Base-by-base conservation (phyloP, 164 flowering plant genomes). In the Chimonanthus salicifolius region DNA sequence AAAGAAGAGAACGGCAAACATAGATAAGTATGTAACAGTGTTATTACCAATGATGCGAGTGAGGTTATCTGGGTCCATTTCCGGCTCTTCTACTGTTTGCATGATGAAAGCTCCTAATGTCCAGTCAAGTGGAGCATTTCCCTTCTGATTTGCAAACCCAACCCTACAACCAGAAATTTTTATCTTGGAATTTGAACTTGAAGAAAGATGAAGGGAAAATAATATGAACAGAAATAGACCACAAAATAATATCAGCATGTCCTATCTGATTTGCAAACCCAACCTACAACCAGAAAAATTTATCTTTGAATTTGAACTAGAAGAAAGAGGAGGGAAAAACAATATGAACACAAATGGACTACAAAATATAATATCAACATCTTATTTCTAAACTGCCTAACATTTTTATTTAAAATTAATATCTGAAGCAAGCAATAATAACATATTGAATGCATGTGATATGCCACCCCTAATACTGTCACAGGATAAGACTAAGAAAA, bases 71-170 rank as follows among this genome's bases (percentile, higher is more conserved):
- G 79, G 67, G 48, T 75, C 84, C 15, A 47, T 58, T 51, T 83
- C 81, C 2, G 86, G 82, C 15, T 78, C 84, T 51, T 47, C 70
- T 72, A 71, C 77, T 20, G 82, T 76, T 58, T 84, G 84, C 62
- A 82, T 77, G 71, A 87, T 78, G 78, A 85, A 84, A 69, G 85
- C 88, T 66, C 87, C 87, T 43, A 87, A 72, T 4, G 85, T 85
- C 90, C 88, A 87, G 76, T 87, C 85, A 69, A 82, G 70, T 15
- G 88, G 82, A 62, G 65, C 65, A 47, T 77, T 49, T 64, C 71
- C 75, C 21, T 58, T 78, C 5, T 74, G 75, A 71, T 80, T 80
- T 13, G 80, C 74, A 76, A 85, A 82, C 47, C 83, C 83, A 44
- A 82, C 73, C 84, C 87, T 83, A 81, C 76, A 79, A 43, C 21